Percentiles rank a stretch among this genome's conserved stretches.
phyloP scores from a whole-genome alignment of 768 basidiomycete genomes.

The Boletus vermiculosoides region DNA sequence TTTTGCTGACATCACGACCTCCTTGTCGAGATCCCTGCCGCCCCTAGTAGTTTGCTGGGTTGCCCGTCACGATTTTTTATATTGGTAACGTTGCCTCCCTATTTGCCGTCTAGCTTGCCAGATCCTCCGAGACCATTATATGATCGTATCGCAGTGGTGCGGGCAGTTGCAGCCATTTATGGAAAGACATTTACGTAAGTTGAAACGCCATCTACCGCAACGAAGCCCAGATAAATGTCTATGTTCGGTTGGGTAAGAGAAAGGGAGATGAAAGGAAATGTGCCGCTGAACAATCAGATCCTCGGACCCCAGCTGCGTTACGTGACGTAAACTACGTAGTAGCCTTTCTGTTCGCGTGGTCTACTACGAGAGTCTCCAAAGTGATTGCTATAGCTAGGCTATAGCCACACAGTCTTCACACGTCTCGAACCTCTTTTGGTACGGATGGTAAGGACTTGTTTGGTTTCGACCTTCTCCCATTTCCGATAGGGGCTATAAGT shows the following conservation, averaged over 20 bases:
- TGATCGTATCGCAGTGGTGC: background rate
- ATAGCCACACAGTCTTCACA: background rate
- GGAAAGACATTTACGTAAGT: background rate
- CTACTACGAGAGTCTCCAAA: too few relatives aligned
- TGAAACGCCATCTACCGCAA: too few relatives aligned
- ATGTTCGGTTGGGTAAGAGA: too few relatives aligned
- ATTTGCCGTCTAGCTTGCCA: too few relatives aligned
- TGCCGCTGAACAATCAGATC: too few relatives aligned
- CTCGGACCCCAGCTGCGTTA: too few relatives aligned
- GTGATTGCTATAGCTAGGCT: too few relatives aligned
- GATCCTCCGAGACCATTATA: background rate
- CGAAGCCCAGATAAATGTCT: too few relatives aligned
- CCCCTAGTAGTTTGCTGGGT: background rate
- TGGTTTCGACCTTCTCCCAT: slow-evolving; percentile 23
- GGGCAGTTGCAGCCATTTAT: background rate
- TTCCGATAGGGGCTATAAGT: slow-evolving; percentile 18
- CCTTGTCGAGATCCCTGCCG: background rate
- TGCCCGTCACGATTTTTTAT: background rate
- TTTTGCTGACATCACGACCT: background rate
- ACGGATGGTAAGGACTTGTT: slow-evolving; percentile 16
- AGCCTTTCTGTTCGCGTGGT: too few relatives aligned
- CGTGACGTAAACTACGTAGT: too few relatives aligned
- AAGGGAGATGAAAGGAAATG: too few relatives aligned
- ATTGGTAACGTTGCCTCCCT: background rate
- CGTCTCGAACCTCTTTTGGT: slow-evolving; percentile 15